phyloP scores from a whole-genome alignment of 371 early-diverging fungal genomes.

The Saksenaea oblongispora region DNA sequence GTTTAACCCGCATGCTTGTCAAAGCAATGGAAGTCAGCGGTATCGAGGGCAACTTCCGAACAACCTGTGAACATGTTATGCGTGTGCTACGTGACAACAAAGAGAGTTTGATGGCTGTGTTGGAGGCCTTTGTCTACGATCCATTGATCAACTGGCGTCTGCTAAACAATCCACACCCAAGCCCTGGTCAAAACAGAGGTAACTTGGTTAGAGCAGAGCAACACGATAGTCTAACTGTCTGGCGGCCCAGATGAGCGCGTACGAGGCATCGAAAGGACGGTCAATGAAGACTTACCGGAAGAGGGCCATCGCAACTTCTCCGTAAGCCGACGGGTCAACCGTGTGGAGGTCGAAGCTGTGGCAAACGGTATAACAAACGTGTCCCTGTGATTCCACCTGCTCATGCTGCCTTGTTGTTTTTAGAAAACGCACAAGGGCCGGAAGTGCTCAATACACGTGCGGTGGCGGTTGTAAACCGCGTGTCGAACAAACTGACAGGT shows the following conservation, averaged over 20 bases:
- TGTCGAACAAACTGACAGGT: slow-evolving; percentile 85
- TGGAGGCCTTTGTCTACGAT: slow-evolving; percentile 98
- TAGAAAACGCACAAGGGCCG: slow-evolving; percentile 50
- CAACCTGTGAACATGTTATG: slow-evolving; percentile 96
- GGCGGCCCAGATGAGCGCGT: slow-evolving; percentile 36
- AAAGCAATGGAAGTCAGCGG: slow-evolving; percentile 98
- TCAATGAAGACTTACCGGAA: slow-evolving; percentile 42
- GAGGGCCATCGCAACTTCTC: slow-evolving; percentile 49
- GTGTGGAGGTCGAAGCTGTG: slow-evolving; percentile 51
- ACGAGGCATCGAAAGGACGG: slow-evolving; percentile 39
- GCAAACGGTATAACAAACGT: slow-evolving; percentile 38
- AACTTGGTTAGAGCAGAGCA: no score
- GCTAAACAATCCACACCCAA: slow-evolving; percentile 43
- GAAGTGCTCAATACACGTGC: slow-evolving; percentile 59
- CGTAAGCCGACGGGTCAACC: slow-evolving; percentile 47
- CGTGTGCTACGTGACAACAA: slow-evolving; percentile 94
- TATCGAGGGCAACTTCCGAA: slow-evolving; percentile 95
- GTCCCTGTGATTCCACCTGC: not conserved
- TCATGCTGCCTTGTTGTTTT: not conserved
- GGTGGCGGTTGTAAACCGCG: slow-evolving; percentile 61
- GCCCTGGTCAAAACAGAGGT: slow-evolving; percentile 46
- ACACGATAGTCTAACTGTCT: not conserved
- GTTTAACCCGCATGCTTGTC: slow-evolving; percentile 97
- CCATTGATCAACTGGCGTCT: slow-evolving; percentile 95
- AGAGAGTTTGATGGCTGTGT: slow-evolving; percentile 97